Percentiles rank a stretch among this genome's conserved stretches.
These are phyloP conservation scores for Cryptococcus wingfieldii DNA, from an alignment of 1,284 basidiomycete species.

Conservation along the genomic window DNA sequence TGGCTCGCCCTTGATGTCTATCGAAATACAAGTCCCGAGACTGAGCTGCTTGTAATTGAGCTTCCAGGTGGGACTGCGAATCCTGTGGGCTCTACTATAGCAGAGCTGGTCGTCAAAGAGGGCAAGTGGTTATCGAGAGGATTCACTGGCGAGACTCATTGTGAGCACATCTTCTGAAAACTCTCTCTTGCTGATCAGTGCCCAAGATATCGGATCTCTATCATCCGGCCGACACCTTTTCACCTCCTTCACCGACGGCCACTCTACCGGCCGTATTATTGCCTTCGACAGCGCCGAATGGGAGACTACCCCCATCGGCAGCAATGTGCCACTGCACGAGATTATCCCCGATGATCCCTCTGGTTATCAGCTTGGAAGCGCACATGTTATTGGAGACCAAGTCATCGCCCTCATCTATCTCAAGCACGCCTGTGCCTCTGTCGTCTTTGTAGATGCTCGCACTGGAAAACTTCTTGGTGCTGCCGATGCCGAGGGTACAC, in stretches of 20 bases:
- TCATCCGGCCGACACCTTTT: conserved; percentile 13
- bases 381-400: conserved; percentile 10
- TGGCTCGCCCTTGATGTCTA: conserved; percentile 17
- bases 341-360: conserved; percentile 9
- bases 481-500: conserved; percentile 10
- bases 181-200: neutral
- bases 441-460: conserved; percentile 14
- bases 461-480: conserved; percentile 18
- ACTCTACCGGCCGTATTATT: conserved; percentile 13
- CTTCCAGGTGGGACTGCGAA: conserved; percentile 3
- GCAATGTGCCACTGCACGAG: conserved; percentile 4
- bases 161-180: conserved; percentile 2
- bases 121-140: conserved; percentile 13
- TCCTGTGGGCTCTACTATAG: neutral
- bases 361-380: conserved; percentile 12
- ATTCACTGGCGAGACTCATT: conserved; percentile 16
- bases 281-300: conserved; percentile 6
- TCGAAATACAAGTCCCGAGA: conserved; percentile 19
- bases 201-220: conserved; percentile 14
- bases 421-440: conserved; percentile 18
- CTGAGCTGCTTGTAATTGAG: conserved; percentile 15
- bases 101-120: conserved; percentile 3
- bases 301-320: conserved; percentile 2
- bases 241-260: conserved; percentile 13
- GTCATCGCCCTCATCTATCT: conserved; percentile 17